Evolutionary conservation across 805 yeast species (phyloP), one percentile per base, ranked within the genome.

Genomic region (Monosporozyma solicola): DNA sequence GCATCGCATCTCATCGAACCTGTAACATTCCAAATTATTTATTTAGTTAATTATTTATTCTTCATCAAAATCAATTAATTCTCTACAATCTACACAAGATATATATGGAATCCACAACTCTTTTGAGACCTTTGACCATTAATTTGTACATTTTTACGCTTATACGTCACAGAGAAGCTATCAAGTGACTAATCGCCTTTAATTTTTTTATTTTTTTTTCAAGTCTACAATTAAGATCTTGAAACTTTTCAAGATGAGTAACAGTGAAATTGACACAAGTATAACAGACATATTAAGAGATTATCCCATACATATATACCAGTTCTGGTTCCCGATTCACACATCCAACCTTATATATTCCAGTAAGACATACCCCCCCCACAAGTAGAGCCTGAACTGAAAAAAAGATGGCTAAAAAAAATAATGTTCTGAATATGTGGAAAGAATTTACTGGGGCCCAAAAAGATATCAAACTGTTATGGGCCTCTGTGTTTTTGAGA

Each of bases 401-500:
- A 15, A 24, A 22, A 24, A 24, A 11, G 11, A 43, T 43, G 46
- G 46, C 31, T 22, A 43, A 43, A 13, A 43, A 24, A 25, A 24
- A 24, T 43, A 22, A 24, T 13, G 16, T 24, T 43, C 9, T 15
- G 31, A 43, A 43, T 22, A 47, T 47, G 29, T n/a, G 55, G 46
- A 57, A 53, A 27, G 64, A 64, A 5, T 55, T 78, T 22, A 54
- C 51, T 27, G 72, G 70, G 48, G 72, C 82, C 0, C 63, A 71
- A 8, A 53, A 57, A 15, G 95, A 88, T 64, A 78, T 84, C 33
- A 71, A 80, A 54, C 64, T 87, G 16, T 76, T 89, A 43, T 80
- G 92, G 80, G 66, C 72, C 9, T 83, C 89, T 3, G 87, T 84
- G 10, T 82, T 85, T 58, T 71, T 86, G 16, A 73, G 96, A 29